Evolutionary conservation across 2,329 filamentous ascomycete species (phyloP).

Genomic region (Xylariaceae sp.): DNA sequence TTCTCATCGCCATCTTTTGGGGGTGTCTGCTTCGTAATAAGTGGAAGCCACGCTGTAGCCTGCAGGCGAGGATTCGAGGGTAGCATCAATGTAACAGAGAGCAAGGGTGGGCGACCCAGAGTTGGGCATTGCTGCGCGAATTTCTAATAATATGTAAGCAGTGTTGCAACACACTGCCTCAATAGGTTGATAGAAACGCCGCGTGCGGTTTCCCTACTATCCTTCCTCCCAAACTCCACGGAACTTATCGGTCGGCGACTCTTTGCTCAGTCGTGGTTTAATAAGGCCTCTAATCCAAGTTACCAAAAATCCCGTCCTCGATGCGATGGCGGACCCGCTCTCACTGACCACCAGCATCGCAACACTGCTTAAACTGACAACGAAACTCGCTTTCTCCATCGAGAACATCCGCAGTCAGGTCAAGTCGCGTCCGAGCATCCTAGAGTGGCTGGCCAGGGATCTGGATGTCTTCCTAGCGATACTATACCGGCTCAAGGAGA

Average conservation of each 20-base stretch:
- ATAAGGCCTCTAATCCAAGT: neutral
- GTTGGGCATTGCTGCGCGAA: neutral
- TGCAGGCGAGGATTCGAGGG: no score
- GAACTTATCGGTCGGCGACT: no score
- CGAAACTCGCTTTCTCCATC: neutral
- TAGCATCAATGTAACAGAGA: neutral
- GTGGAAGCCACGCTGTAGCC: no score
- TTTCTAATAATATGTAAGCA: no score
- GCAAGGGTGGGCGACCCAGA: neutral
- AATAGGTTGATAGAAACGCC: neutral
- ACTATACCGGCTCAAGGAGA: neutral
- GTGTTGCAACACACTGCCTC: neutral
- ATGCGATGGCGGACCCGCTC: neutral
- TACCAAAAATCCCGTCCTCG: neutral
- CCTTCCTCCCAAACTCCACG: neutral
- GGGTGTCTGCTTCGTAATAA: no score
- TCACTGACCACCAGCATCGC: neutral
- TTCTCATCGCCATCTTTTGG: no score
- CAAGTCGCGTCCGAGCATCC: neutral
- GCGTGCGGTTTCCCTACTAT: neutral
- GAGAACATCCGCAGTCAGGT: neutral
- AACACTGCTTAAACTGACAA: neutral
- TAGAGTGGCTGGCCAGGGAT: neutral
- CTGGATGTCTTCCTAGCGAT: neutral
- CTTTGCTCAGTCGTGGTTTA: no score